Base-by-base conservation (phyloP, 1,284 basidiomycete species). In the Rhodotorula mucilaginosa region DNA sequence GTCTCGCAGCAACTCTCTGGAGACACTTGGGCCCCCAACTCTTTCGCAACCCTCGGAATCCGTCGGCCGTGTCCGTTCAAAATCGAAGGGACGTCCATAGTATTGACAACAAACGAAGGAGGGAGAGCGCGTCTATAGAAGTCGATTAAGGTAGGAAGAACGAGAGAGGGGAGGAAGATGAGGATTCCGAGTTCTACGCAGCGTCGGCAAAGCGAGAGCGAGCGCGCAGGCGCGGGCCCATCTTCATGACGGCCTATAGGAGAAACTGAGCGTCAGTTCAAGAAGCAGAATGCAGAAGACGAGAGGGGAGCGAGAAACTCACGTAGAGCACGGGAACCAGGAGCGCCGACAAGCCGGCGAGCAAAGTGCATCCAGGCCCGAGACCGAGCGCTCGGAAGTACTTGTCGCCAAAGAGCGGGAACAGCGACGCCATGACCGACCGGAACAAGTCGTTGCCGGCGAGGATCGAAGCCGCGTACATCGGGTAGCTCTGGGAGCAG, bases 381-480 rank as follows among this genome's bases (percentile, higher is more conserved):
- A 80, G 62, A 12, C 77, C 78, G 26, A 80, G 74, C 1, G 64
- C 69, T 15, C 58, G 62, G 69, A 77, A 80, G 59, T 80, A 72
- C 31, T 71, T 67, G n/a, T 70, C 67, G 4, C 79, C 80, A 44
- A 80, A 78, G 2, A 80, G 73, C 19, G 78, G 77, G 65, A 78
- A 77, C 5, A 63, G 61, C 15, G 64, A 59, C 0, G 69, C 72
- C 29, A 74, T 29, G 7, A 47, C 46, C 1, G 71, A 70, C 2
- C 77, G 64, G 51, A 76, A 71, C 34, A 78, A 65, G 56, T 73
- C 76, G 56, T 76, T 77, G n/a, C 71, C 74, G 1, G 77, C 77
- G 46, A 77, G 72, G 49, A 73, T 65, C 2, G 68, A 68, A 12
- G 74, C 77, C 10, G 74, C 76, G 57, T 72, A 65, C n/a, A 51